phyloP scores from a whole-genome alignment of 2,329 filamentous ascomycete genomes.

The Metarhizium brunneum region DNA sequence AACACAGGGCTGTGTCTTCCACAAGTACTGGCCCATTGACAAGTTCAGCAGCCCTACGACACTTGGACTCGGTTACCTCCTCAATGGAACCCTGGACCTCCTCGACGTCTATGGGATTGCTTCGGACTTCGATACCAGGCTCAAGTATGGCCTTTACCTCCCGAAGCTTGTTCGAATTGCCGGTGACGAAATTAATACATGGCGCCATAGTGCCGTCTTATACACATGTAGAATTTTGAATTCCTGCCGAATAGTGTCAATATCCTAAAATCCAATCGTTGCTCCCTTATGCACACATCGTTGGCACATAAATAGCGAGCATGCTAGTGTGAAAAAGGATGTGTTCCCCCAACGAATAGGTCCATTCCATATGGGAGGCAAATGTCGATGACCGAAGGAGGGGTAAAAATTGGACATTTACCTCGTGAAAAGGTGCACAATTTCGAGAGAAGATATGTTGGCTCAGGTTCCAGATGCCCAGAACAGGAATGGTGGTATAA shows the following conservation, averaged over 20 bases:
- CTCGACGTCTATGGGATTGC: slow-evolving; percentile 66
- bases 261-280: neutral
- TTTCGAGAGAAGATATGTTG: neutral
- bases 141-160: slow-evolving; percentile 86
- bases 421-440: neutral
- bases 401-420: neutral
- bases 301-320: neutral
- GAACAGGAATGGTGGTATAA: neutral
- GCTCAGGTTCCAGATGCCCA: neutral
- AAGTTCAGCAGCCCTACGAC: slow-evolving; percentile 66
- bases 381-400: neutral
- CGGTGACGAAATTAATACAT: slow-evolving; percentile 83
- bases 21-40: slow-evolving; percentile 84
- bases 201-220: slow-evolving; percentile 26
- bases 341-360: neutral
- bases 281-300: neutral
- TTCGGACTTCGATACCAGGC: slow-evolving; percentile 62
- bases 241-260: neutral
- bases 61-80: slow-evolving; percentile 85
- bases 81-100: slow-evolving; percentile 92
- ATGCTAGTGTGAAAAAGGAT: neutral
- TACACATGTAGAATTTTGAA: neutral
- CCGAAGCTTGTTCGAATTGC: slow-evolving; percentile 86
- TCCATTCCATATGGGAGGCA: neutral
- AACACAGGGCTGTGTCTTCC: slow-evolving; percentile 92